These are phyloP conservation scores for Colletotrichum truncatum DNA, from an alignment of 2,329 filamentous ascomycete genomes.

Conservation along the genomic window DNA sequence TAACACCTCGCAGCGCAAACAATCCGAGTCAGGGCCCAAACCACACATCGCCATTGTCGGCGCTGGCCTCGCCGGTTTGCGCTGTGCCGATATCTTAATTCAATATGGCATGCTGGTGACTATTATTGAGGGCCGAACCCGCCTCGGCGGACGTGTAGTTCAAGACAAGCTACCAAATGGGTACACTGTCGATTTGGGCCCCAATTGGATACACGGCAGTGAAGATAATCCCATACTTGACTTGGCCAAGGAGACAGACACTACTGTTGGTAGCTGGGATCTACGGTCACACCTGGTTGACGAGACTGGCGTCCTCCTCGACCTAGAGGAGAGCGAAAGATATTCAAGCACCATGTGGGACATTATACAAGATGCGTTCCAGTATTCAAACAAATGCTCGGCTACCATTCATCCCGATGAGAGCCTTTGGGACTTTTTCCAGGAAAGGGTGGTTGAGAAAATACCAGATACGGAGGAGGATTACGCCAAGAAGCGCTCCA, in stretches of 20 bases:
- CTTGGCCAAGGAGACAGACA: slow-evolving; percentile 70
- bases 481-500: slow-evolving; percentile 49
- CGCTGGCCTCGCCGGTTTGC: slow-evolving; percentile 75
- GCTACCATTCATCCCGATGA: slow-evolving; percentile 54
- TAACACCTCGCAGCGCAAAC: slow-evolving; percentile 26
- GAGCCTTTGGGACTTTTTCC: slow-evolving; percentile 65
- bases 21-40: slow-evolving; percentile 35
- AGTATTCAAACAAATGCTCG: slow-evolving; percentile 67
- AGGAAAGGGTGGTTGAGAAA: slow-evolving; percentile 51
- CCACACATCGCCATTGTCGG: slow-evolving; percentile 74
- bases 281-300: slow-evolving; percentile 64
- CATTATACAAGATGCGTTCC: slow-evolving; percentile 74
- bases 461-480: slow-evolving; percentile 54
- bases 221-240: slow-evolving; percentile 75
- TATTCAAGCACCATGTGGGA: slow-evolving; percentile 70
- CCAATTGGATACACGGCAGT: slow-evolving; percentile 86
- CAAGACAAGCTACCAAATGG: slow-evolving; percentile 60
- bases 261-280: slow-evolving; percentile 57
- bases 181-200: slow-evolving; percentile 66
- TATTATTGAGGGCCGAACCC: slow-evolving; percentile 73
- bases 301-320: slow-evolving; percentile 61
- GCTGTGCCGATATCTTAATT: slow-evolving; percentile 74
- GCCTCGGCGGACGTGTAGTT: slow-evolving; percentile 72
- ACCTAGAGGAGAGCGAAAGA: slow-evolving; percentile 52
- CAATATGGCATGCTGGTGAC: slow-evolving; percentile 73